Conservation (phyloP, 2,329 filamentous ascomycete genomes). For the Aspergillus sp. region DNA sequence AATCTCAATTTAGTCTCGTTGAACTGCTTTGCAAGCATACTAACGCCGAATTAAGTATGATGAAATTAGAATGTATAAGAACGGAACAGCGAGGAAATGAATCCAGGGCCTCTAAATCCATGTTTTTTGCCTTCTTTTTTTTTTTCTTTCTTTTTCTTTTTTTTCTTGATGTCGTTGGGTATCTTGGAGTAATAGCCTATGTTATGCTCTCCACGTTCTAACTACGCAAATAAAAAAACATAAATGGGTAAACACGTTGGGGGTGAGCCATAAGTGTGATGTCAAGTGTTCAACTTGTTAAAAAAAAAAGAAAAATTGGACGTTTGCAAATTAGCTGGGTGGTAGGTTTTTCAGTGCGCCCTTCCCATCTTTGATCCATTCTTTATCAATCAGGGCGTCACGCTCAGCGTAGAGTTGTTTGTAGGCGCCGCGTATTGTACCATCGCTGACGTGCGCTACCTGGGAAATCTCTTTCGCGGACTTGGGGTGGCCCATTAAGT, state of each 20-base stretch:
- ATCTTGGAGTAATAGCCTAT: slow-evolving; percentile 10
- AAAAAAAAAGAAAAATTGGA: not conserved
- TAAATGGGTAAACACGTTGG: not conserved
- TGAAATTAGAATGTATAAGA: not conserved
- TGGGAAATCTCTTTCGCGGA: slow-evolving; percentile 81
- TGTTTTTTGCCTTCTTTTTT: slow-evolving; percentile 3
- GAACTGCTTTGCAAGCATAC: not conserved
- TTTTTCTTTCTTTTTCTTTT: slow-evolving; percentile 3
- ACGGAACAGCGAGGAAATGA: not conserved
- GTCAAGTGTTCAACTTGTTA: not conserved
- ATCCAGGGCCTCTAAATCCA: not conserved
- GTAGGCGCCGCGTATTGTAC: slow-evolving; percentile 94
- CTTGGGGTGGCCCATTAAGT: slow-evolving; percentile 77
- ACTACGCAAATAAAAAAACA: not conserved
- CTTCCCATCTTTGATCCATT: slow-evolving; percentile 71
- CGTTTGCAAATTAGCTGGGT: slow-evolving; percentile 33
- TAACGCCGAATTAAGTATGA: not conserved
- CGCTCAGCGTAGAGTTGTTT: slow-evolving; percentile 77
- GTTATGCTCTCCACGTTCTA: slow-evolving; percentile 7
- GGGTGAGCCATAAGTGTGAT: not conserved
- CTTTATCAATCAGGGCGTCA: slow-evolving; percentile 70
- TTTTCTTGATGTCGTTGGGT: slow-evolving; percentile 13
- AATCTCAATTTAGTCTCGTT: not conserved
- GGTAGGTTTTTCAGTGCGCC: slow-evolving; percentile 73
- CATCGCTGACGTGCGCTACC: slow-evolving; percentile 88